These are phyloP conservation scores for Oldenlandia corymbosa DNA, from an alignment of 257 asterid genomes.

Conservation along the genomic window DNA sequence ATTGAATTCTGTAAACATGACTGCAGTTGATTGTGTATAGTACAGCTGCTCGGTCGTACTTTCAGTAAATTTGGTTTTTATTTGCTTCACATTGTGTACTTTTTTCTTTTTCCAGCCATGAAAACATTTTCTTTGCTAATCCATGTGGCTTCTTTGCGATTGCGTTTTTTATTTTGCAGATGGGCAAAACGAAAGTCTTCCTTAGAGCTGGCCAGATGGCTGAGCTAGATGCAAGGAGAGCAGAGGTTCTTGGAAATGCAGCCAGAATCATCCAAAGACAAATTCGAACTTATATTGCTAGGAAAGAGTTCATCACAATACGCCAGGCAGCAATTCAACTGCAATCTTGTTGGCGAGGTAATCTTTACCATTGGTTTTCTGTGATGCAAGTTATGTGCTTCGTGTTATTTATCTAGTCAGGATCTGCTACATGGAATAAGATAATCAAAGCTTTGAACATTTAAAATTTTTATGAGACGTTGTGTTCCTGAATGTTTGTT, in stretches of 20 bases:
- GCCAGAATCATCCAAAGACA: slow-evolving; percentile 94
- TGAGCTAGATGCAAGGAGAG: slow-evolving; percentile 92
- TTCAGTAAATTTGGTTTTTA: neutral
- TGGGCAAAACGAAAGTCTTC: slow-evolving; percentile 94
- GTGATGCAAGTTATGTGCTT: slow-evolving; percentile 16
- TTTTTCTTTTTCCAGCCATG: neutral
- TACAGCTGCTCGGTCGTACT: neutral
- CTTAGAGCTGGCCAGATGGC: slow-evolving; percentile 99
- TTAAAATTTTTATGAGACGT: neutral
- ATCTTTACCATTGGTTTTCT: slow-evolving; percentile 14
- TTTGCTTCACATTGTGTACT: neutral
- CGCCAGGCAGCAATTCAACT: slow-evolving; percentile 76
- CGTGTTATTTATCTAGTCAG: slow-evolving; percentile 7
- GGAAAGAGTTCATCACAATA: slow-evolving; percentile 73
- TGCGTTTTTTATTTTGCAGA: slow-evolving; percentile 45
- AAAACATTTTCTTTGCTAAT: neutral
- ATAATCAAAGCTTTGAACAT: neutral
- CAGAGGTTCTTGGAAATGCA: slow-evolving; percentile 97
- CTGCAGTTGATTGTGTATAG: neutral
- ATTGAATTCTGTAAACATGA: neutral
- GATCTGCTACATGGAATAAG: neutral
- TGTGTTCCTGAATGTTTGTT: neutral
- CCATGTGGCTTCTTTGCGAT: neutral
- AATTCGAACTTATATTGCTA: slow-evolving; percentile 78
- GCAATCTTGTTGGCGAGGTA: slow-evolving; percentile 99